Percentiles rank a stretch among this genome's conserved stretches.
These are phyloP conservation scores for Closterium sp. DNA, from an alignment of 139 green algal genomes.

Conservation along the genomic window DNA sequence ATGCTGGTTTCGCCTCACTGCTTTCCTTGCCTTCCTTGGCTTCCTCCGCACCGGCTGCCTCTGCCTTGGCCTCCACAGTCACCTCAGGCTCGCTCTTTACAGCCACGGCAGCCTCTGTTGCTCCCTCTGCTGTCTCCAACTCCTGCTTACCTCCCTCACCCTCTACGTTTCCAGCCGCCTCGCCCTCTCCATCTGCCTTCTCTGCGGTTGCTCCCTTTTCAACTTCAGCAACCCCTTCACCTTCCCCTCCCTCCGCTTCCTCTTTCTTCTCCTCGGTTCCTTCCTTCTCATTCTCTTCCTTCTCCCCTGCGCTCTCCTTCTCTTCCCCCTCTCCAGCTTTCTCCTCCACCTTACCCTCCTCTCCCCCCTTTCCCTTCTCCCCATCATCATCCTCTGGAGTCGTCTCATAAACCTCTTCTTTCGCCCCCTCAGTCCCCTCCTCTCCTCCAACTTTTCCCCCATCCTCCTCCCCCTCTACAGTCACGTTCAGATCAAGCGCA, in stretches of 20 bases:
- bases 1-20: neutral
- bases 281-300: neutral
- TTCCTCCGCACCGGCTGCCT: neutral
- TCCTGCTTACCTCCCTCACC: neutral
- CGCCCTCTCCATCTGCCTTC: no score
- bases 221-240: neutral
- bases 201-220: constrained; percentile 13
- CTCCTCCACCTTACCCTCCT: neutral
- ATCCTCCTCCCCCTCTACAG: neutral
- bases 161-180: neutral
- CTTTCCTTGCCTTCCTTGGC: neutral
- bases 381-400: neutral
- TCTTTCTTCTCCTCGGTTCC: neutral
- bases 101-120: no score
- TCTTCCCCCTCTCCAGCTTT: neutral
- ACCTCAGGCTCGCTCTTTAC: no score
- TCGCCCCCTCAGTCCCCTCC: neutral
- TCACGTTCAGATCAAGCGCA: neutral
- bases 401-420: neutral
- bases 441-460: neutral
- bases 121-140: neutral
- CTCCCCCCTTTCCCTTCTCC: neutral
- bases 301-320: neutral
- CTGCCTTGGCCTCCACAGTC: no score
- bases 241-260: neutral